phyloP scores from a whole-genome alignment of 129 eudicot genomes.

The Artemisia argyi region DNA sequence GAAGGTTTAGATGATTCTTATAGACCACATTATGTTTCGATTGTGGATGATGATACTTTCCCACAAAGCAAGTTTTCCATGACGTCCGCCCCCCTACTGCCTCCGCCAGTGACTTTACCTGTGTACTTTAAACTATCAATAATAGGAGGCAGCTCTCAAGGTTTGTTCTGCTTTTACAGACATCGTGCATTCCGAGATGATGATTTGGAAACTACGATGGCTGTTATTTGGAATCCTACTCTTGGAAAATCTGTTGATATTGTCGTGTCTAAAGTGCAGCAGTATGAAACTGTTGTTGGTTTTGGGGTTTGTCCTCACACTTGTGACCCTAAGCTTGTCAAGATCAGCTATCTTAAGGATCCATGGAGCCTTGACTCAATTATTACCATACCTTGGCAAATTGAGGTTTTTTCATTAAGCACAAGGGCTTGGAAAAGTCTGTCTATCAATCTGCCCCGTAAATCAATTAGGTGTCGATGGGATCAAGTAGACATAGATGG shows the following conservation, averaged over 20 bases:
- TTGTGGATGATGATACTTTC: background rate
- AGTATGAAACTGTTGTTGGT: background rate
- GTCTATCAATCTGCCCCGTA: background rate
- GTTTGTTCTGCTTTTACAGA: background rate
- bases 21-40: background rate
- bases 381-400: background rate
- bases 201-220: background rate
- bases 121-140: background rate
- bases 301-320: background rate
- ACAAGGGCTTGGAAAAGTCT: background rate
- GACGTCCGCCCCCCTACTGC: no score
- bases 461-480: background rate
- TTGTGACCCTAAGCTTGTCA: constrained; percentile 9
- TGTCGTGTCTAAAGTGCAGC: background rate
- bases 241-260: background rate
- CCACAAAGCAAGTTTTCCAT: background rate
- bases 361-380: background rate
- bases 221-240: background rate
- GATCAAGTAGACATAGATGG: background rate
- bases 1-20: background rate
- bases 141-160: background rate
- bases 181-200: background rate
- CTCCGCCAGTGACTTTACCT: background rate
- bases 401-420: background rate
- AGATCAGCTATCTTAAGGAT: background rate